Base-by-base conservation (phyloP, 257 asterid species). In the Coffea eugenioides region DNA sequence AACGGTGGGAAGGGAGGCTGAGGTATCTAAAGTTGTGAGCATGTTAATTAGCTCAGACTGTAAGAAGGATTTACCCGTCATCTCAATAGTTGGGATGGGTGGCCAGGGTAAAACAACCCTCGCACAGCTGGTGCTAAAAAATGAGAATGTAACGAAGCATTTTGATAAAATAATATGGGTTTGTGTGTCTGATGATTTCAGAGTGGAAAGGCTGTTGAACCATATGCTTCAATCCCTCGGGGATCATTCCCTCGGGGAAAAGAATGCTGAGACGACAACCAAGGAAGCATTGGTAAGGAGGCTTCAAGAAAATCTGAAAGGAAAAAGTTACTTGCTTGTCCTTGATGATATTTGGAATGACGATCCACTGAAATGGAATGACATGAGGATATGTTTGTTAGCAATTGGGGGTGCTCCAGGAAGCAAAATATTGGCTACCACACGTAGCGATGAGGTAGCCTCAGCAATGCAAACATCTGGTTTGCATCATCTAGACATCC, bases 281-380 rank as follows among this genome's bases (percentile, higher is more conserved):
- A 75, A 64, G 62, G 71, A 71, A 12, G 83, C 45, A 20, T 20
- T 81, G 7, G 31, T 78, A 23, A 7, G 51, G 6, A 75, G 34
- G 23, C 75, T 86, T n/a, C 18, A 68, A 25, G 4, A 80, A 15
- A 25, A 73, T 23, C 20, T 84, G 14, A 45, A 31, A 25, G 76
- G 54, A 1, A 69, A 36, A 56, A 77, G 43, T 66, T 77, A 43
- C 36, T 27, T 87, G 3, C 86, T 84, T 59, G 73, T 86, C 1
- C 76, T 86, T 0, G 87, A 86, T 75, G 82, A 82, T 71, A 25
- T 85, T 13, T 82, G 80, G 83, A 79, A 76, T 27, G 86, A 82
- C 14, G 15, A 76, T 39, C 15, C 5, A 8, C 61, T 8, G 46
- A 20, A 31, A 16, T 87, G 88, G 87, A 57, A 69, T 25, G 61